These are phyloP conservation scores for Scedosporium aurantiacum DNA, from an alignment of 2,329 filamentous ascomycete genomes.

Conservation along the genomic window DNA sequence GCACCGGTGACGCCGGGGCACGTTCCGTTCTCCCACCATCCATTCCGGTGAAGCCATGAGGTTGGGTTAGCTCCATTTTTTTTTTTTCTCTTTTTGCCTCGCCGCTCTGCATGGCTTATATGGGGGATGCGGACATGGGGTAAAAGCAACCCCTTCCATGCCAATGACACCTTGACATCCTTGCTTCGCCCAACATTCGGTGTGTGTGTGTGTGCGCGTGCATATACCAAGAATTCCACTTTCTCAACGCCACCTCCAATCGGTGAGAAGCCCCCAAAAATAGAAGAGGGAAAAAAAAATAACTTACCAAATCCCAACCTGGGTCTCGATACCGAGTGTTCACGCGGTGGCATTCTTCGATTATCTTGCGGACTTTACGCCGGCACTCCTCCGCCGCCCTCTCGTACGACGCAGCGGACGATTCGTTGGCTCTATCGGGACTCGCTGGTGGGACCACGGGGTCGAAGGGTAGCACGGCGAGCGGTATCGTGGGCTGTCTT, in stretches of 20 bases:
- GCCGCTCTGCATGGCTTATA: too few relatives aligned
- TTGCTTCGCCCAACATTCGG: not conserved
- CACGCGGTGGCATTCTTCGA: conserved; percentile 55
- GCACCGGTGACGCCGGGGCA: too few relatives aligned
- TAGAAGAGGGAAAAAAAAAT: conserved; percentile 19
- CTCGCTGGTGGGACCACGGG: conserved; percentile 40
- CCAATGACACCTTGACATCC: not conserved
- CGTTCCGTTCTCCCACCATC: not conserved
- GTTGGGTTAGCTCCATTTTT: too few relatives aligned
- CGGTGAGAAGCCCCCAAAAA: not conserved
- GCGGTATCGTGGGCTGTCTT: conserved; percentile 51
- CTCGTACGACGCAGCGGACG: conserved; percentile 49
- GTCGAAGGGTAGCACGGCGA: conserved; percentile 54
- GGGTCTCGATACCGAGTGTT: conserved; percentile 72
- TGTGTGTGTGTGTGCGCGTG: not conserved
- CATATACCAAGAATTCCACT: not conserved
- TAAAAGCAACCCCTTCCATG: not conserved
- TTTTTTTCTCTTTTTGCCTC: too few relatives aligned
- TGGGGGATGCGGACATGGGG: too few relatives aligned
- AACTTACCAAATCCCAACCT: conserved; percentile 43
- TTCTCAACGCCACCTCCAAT: not conserved
- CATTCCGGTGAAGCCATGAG: too few relatives aligned
- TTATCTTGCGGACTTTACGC: conserved; percentile 50
- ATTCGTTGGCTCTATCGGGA: conserved; percentile 45
- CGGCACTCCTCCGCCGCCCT: conserved; percentile 53